Percentiles rank a stretch among this genome's conserved stretches.
Evolutionary conservation across 495 filamentous ascomycete genomes (phyloP).

Genomic region (Ramalina peruviana): DNA sequence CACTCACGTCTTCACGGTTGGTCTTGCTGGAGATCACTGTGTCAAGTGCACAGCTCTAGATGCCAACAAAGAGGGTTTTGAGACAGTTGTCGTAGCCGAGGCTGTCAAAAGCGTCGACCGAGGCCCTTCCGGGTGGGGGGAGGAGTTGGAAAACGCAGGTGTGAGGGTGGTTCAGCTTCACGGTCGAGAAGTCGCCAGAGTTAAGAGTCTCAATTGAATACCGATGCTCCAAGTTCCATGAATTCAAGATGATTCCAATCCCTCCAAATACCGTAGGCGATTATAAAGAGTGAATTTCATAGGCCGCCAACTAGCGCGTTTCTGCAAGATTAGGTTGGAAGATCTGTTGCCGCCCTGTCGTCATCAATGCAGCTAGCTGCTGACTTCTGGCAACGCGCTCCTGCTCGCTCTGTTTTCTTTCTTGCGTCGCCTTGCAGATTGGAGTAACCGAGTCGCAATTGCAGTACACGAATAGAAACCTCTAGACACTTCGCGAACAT

Average conservation of each 20-base stretch:
- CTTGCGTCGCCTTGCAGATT: no score
- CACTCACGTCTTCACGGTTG: constrained; percentile 69
- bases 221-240: not conserved
- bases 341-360: no score
- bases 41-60: constrained; percentile 70
- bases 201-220: constrained; percentile 16
- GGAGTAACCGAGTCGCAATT: no score
- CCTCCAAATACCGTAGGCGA: no score
- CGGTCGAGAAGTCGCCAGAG: constrained; percentile 31
- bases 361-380: no score
- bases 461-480: no score
- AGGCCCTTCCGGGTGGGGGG: constrained; percentile 36
- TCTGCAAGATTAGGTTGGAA: no score
- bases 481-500: constrained; percentile 11
- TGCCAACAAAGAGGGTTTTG: constrained; percentile 62
- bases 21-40: constrained; percentile 81
- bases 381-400: constrained; percentile 2
- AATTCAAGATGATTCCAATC: no score
- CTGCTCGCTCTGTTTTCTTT: not conserved
- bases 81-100: constrained; percentile 64
- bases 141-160: constrained; percentile 39
- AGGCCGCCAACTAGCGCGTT: no score
- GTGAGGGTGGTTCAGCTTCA: constrained; percentile 36
- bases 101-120: constrained; percentile 57
- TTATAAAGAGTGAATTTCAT: no score